A percentile compares a stretch with the other conserved stretches of the same genome.
Conservation (phyloP, 2,329 filamentous ascomycete species). For the Ceratocystis ficicola region DNA sequence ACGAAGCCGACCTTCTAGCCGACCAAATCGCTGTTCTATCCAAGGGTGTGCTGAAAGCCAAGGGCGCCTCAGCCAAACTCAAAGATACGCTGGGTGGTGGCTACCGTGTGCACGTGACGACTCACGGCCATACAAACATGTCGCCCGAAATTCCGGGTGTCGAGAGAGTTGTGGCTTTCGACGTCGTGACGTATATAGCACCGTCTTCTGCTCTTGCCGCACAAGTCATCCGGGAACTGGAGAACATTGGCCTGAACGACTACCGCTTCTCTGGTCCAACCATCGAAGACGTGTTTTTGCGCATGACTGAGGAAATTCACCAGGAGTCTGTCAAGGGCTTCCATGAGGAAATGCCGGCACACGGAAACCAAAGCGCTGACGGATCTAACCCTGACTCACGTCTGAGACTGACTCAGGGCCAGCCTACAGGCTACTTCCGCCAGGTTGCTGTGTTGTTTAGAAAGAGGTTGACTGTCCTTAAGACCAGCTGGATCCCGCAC, state of each 20-base stretch:
- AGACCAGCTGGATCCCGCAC: constrained; percentile 67
- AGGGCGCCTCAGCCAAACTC: constrained; percentile 74
- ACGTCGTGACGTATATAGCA: constrained; percentile 62
- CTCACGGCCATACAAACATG: constrained; percentile 22
- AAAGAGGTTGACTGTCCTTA: constrained; percentile 67
- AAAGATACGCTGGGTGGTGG: constrained; percentile 74
- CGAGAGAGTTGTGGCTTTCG: constrained; percentile 48
- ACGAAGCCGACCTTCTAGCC: constrained; percentile 80
- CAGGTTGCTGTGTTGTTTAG: constrained; percentile 64
- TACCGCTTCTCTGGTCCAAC: constrained; percentile 82
- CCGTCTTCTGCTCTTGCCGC: constrained; percentile 58
- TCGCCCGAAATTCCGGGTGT: constrained; percentile 44
- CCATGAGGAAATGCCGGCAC: constrained; percentile 32
- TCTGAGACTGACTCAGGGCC: constrained; percentile 53
- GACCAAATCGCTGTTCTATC: constrained; percentile 84
- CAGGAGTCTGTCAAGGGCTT: constrained; percentile 15
- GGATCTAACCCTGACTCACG: constrained; percentile 26
- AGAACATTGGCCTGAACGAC: constrained; percentile 54
- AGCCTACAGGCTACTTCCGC: constrained; percentile 52
- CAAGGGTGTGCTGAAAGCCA: constrained; percentile 66
- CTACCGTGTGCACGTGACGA: constrained; percentile 65
- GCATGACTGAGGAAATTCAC: constrained; percentile 67
- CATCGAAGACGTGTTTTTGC: constrained; percentile 84
- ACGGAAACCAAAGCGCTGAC: constrained; percentile 23
- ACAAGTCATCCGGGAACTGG: constrained; percentile 55